Conservation (phyloP, 345 rosid genomes). For the Eucalyptus leucophloia region DNA sequence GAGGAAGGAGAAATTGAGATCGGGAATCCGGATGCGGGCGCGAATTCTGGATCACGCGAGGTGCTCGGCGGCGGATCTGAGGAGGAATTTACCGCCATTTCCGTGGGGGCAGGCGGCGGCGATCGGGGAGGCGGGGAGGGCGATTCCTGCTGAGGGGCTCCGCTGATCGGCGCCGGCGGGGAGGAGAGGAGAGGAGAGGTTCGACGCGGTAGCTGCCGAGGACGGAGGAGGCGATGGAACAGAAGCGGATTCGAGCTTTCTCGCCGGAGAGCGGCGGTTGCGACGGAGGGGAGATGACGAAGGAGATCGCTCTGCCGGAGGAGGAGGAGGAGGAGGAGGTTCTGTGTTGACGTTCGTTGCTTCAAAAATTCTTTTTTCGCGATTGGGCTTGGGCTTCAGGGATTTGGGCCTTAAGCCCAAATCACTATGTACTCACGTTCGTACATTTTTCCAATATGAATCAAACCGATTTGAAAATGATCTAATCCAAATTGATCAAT, state of each 20-base stretch:
- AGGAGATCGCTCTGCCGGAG: not conserved
- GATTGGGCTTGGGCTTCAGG: not conserved
- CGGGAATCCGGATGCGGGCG: not conserved
- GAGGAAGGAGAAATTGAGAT: not conserved
- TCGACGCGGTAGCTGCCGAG: not conserved
- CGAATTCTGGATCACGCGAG: not conserved
- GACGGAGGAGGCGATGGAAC: not conserved
- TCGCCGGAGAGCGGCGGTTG: not conserved
- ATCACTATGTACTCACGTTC: not conserved
- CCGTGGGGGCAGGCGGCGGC: not conserved
- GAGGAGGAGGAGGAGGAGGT: not conserved
- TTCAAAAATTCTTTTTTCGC: not conserved
- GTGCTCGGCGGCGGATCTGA: not conserved
- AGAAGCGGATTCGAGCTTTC: not conserved
- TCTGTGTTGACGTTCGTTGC: not conserved
- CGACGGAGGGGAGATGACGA: not conserved
- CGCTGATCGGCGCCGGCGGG: not conserved
- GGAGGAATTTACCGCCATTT: not conserved
- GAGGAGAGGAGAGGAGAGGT: not conserved
- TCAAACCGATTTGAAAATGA: not conserved
- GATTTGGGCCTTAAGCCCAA: not conserved
- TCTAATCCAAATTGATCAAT: not conserved
- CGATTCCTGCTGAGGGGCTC: not conserved
- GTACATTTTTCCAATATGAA: rapidly evolving
- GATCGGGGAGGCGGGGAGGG: not conserved